Percentiles rank a stretch among this genome's conserved stretches.
Conservation (phyloP, 1,284 basidiomycete species). For the Ganoderma lucidum region DNA sequence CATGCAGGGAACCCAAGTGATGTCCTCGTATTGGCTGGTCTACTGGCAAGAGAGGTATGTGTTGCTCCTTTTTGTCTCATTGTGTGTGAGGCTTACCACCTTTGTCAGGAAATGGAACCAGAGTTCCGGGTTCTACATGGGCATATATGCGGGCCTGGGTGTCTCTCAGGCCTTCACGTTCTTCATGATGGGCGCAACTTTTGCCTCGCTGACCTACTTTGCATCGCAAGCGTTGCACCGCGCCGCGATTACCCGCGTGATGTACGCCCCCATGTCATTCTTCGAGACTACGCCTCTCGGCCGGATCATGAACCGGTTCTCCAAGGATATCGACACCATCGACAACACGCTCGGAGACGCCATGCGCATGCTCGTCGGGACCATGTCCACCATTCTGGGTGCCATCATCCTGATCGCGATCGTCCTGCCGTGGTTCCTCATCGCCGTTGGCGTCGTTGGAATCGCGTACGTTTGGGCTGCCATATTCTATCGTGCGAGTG, state of each 20-base stretch:
- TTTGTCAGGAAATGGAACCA: slow-evolving; percentile 54
- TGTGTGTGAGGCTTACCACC: neutral
- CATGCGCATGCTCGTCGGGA: slow-evolving; percentile 78
- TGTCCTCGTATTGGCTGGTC: slow-evolving; percentile 78
- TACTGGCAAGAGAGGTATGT: slow-evolving; percentile 72
- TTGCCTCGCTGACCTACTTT: slow-evolving; percentile 70
- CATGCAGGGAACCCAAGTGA: slow-evolving; percentile 65
- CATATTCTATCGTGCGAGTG: slow-evolving; percentile 87
- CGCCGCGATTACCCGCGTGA: slow-evolving; percentile 66
- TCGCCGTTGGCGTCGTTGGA: slow-evolving; percentile 70
- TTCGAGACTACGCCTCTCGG: slow-evolving; percentile 94
- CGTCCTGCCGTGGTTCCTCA: slow-evolving; percentile 86
- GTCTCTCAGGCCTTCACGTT: slow-evolving; percentile 55
- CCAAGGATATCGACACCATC: slow-evolving; percentile 88
- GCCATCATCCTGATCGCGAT: slow-evolving; percentile 83
- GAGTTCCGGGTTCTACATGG: slow-evolving; percentile 72
- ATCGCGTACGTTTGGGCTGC: slow-evolving; percentile 72
- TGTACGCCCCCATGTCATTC: slow-evolving; percentile 86
- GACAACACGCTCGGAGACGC: slow-evolving; percentile 84
- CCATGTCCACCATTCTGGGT: slow-evolving; percentile 71
- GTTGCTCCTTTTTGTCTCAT: neutral
- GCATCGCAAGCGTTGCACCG: slow-evolving; percentile 64
- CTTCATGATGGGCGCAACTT: slow-evolving; percentile 63
- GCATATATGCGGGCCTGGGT: slow-evolving; percentile 68
- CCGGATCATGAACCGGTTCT: slow-evolving; percentile 88